phyloP scores from a whole-genome alignment of 208 protist genomes.

The Trichomonas vaginalis region DNA sequence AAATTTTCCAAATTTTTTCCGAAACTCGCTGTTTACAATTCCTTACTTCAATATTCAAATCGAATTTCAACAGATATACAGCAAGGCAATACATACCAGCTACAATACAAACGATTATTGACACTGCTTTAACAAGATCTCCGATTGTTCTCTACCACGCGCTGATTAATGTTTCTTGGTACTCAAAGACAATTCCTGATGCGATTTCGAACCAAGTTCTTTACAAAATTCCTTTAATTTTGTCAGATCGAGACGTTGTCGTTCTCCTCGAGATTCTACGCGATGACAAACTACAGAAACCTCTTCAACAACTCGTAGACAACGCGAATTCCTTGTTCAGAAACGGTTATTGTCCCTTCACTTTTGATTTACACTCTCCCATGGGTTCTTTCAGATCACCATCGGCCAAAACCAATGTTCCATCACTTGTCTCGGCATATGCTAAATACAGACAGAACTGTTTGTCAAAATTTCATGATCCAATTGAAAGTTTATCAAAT shows the following conservation, averaged over 20 bases:
- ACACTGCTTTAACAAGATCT: not conserved
- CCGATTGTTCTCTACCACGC: no score
- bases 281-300: not conserved
- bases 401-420: not conserved
- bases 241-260: not conserved
- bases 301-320: not conserved
- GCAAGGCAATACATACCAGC: not conserved
- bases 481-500: not conserved
- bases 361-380: not conserved
- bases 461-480: not conserved
- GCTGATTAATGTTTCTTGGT: no score
- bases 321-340: not conserved
- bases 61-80: not conserved
- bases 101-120: not conserved
- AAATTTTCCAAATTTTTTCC: not conserved
- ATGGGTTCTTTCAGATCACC: not conserved
- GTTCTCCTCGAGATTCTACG: not conserved
- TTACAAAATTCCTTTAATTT: not conserved
- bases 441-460: not conserved
- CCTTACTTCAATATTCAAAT: not conserved
- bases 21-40: not conserved
- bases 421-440: not conserved
- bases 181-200: not conserved
- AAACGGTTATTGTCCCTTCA: not conserved
- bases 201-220: not conserved